Percentiles rank a stretch among this genome's conserved stretches.
Evolutionary conservation across 345 rosid species (phyloP).

Genomic region (Durio zibethinus): DNA sequence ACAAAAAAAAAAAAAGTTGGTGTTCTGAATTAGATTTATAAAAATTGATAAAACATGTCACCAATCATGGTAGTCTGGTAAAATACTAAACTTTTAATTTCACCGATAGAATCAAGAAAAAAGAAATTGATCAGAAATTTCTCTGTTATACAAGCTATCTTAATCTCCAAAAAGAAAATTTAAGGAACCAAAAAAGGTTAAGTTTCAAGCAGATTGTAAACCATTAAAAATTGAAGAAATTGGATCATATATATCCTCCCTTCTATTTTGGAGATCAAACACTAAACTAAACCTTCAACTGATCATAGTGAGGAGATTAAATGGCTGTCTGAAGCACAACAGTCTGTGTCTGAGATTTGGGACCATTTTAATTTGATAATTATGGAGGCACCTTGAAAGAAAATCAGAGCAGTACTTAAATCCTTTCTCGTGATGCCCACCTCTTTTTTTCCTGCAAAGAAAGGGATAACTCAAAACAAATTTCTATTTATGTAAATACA

Average conservation of each 20-base stretch:
- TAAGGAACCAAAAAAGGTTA: not conserved
- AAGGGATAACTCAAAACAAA: conserved; percentile 11
- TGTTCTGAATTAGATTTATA: no score
- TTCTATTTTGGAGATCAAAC: conserved; percentile 2
- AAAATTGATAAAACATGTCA: no score
- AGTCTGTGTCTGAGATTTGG: conserved; percentile 21
- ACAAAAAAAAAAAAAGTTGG: no score
- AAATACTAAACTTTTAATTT: no score
- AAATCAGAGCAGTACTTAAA: not conserved
- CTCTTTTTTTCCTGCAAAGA: not conserved
- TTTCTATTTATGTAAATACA: not conserved
- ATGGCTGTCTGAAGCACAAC: conserved; percentile 19
- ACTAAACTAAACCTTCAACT: not conserved
- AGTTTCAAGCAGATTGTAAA: not conserved
- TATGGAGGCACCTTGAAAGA: not conserved
- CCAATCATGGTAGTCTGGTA: no score
- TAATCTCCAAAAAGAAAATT: not conserved
- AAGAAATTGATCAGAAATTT: no score
- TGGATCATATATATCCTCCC: not conserved
- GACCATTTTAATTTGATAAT: conserved; percentile 24
- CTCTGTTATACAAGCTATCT: no score
- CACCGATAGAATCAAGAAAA: no score
- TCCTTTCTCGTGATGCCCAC: conserved; percentile 19
- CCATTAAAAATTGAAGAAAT: not conserved
- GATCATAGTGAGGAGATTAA: conserved; percentile 8